These are phyloP conservation scores for Candida pini DNA, from an alignment of 805 yeast genomes.

Conservation along the genomic window DNA sequence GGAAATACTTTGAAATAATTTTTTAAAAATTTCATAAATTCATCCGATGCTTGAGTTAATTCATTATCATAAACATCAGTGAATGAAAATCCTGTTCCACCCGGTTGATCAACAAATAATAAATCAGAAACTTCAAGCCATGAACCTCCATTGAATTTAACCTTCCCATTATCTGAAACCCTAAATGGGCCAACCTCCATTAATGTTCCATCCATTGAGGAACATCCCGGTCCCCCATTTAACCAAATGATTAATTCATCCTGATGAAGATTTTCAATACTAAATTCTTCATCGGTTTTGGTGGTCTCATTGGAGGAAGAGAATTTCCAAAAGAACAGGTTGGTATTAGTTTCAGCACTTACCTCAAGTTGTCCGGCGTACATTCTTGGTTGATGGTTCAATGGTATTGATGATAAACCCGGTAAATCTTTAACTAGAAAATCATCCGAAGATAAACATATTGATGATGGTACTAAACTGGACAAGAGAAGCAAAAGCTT, in stretches of 20 bases:
- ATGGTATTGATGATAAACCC: slow-evolving; percentile 20
- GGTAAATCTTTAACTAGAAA: slow-evolving; percentile 22
- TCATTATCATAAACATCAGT: slow-evolving; percentile 51
- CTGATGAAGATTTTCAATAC: neutral
- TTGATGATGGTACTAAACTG: no score
- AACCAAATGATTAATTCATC: slow-evolving; percentile 72
- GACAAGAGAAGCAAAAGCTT: no score
- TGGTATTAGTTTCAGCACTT: slow-evolving; percentile 45
- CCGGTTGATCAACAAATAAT: slow-evolving; percentile 89
- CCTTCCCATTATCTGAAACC: slow-evolving; percentile 33
- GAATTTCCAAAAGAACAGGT: slow-evolving; percentile 77
- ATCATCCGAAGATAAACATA: no score
- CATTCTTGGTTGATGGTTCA: slow-evolving; percentile 42
- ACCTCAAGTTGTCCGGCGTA: slow-evolving; percentile 63
- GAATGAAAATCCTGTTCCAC: slow-evolving; percentile 85
- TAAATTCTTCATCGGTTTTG: neutral
- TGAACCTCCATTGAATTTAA: slow-evolving; percentile 60
- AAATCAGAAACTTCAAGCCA: slow-evolving; percentile 81
- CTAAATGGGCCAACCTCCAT: slow-evolving; percentile 90
- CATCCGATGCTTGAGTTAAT: slow-evolving; percentile 50
- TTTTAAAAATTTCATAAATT: slow-evolving; percentile 60
- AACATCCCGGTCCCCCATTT: slow-evolving; percentile 98
- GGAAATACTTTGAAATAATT: slow-evolving; percentile 71
- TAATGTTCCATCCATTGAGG: slow-evolving; percentile 95
- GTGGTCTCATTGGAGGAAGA: slow-evolving; percentile 25